These are phyloP conservation scores for Hanseniaspora clermontiae DNA, from an alignment of 805 yeast genomes.

Conservation along the genomic window DNA sequence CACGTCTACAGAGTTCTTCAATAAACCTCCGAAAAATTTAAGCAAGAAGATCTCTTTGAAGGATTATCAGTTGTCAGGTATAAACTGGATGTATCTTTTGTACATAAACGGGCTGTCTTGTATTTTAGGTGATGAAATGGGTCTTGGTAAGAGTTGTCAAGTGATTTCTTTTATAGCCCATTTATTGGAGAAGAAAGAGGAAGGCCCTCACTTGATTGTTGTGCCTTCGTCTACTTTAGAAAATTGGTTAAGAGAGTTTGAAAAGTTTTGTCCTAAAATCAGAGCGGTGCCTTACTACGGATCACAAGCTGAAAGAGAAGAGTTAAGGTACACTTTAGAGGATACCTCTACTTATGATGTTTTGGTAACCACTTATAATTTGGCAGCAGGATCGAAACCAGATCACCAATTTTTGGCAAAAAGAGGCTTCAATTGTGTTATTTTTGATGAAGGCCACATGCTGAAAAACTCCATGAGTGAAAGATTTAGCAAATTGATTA, in stretches of 20 bases:
- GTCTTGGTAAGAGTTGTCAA: constrained; percentile 92
- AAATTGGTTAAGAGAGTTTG: constrained; percentile 92
- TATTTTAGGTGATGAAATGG: constrained; percentile 98
- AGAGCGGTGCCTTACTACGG: constrained; percentile 92
- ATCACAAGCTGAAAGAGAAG: constrained; percentile 68
- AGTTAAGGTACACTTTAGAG: constrained; percentile 56
- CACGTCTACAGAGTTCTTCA: constrained; percentile 36
- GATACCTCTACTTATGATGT: constrained; percentile 61
- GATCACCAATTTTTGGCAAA: constrained; percentile 69
- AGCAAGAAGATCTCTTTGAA: constrained; percentile 57
- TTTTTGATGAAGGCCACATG: constrained; percentile 97
- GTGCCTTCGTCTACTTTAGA: constrained; percentile 96
- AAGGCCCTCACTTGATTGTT: constrained; percentile 82
- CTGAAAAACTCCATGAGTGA: constrained; percentile 80
- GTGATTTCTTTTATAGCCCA: constrained; percentile 85
- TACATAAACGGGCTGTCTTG: constrained; percentile 74
- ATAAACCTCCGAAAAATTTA: constrained; percentile 57
- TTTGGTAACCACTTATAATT: constrained; percentile 81
- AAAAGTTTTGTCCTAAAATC: constrained; percentile 71
- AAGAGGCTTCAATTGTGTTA: constrained; percentile 70
- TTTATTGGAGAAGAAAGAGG: constrained; percentile 46
- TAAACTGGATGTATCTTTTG: constrained; percentile 79
- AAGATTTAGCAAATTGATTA: constrained; percentile 77
- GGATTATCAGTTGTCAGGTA: constrained; percentile 90
- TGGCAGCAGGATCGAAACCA: constrained; percentile 75